A percentile compares a stretch with the other conserved stretches of the same genome.
Evolutionary conservation across 108 stramenopile species (phyloP).

Genomic region (Aurantiochytrium sp.): DNA sequence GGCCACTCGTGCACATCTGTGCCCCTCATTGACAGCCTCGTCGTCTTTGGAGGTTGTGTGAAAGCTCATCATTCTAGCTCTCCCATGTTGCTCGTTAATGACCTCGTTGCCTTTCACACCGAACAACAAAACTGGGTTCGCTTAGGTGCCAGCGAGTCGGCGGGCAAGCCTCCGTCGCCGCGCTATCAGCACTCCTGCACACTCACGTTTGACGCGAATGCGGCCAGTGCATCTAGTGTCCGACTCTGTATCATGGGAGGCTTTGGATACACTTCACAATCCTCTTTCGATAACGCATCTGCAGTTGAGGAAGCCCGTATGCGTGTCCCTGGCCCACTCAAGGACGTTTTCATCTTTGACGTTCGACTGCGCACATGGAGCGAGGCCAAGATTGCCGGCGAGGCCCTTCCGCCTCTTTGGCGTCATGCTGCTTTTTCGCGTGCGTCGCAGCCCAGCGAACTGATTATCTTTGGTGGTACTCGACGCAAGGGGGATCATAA

Average conservation of each 20-base stretch:
- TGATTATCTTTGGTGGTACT: not conserved
- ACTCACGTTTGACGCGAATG: not conserved
- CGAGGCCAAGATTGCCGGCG: not conserved
- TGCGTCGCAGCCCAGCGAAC: not conserved
- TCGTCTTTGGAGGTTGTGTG: not conserved
- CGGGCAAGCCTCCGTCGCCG: not conserved
- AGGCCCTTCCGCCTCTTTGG: not conserved
- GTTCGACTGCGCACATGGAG: not conserved
- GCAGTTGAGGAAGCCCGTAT: not conserved
- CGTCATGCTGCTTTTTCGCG: too few species aligned
- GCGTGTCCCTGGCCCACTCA: not conserved
- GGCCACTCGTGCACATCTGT: not conserved
- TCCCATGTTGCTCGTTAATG: not conserved
- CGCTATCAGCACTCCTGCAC: not conserved
- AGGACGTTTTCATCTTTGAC: not conserved
- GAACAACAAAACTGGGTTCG: not conserved
- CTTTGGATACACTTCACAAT: not conserved
- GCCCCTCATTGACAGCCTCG: not conserved
- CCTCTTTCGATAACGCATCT: too few species aligned
- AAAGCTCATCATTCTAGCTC: too few species aligned
- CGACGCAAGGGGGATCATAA: not conserved
- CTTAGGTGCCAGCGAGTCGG: not conserved
- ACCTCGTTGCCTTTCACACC: not conserved
- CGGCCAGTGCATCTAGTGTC: not conserved
- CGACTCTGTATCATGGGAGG: not conserved